Evolutionary conservation across 78 protist genomes (phyloP), one percentile per base, ranked within the genome.

Genomic region (Dictyostelium brefeldianum): DNA sequence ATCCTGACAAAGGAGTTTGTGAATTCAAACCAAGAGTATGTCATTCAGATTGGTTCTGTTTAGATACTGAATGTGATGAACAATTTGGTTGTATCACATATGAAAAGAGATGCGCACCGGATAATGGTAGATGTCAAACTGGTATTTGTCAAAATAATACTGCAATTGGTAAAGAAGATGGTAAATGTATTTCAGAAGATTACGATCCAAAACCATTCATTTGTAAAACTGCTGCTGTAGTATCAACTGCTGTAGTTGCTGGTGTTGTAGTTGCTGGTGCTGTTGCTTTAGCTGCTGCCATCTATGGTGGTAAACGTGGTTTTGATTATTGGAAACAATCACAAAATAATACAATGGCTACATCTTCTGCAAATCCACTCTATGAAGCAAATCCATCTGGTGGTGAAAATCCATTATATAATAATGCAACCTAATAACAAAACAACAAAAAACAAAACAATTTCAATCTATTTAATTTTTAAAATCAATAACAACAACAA

Each of bases 241-340:
- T 81, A 17, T 31, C 78, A 62, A 36, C 50, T 25, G 89, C 65
- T 67, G 89, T 48, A 1, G 56, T 69, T 9, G 89, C 78, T 27
- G 89, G 89, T 81, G 57, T 81, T 18, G 79, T 51, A 2, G 48
- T 81, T 10, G 89, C 47, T 25, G 89, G 89, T 81, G 89, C 79
- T 27, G 78, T 50, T 25, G 89, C 87, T 7, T 47, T 80, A 4
- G 87, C 59, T 43, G 29, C 18, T 29, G 62, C 54, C 0, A 29
- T 67, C 0, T 73, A 43, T 73, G 79, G 43, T 46, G 79, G 79
- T 73, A 73, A 73, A 18, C 43, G 47, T 20, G 79, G 79, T 46
- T 73, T 43, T 47, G 79, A 73, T 8, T 43, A 43, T 18, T 73
- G 79, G 79, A 73, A 73, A 73, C 20, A 20, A 7, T 41, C 48